Base-by-base conservation (phyloP, 306 rosid species). In the Comarum palustre region DNA sequence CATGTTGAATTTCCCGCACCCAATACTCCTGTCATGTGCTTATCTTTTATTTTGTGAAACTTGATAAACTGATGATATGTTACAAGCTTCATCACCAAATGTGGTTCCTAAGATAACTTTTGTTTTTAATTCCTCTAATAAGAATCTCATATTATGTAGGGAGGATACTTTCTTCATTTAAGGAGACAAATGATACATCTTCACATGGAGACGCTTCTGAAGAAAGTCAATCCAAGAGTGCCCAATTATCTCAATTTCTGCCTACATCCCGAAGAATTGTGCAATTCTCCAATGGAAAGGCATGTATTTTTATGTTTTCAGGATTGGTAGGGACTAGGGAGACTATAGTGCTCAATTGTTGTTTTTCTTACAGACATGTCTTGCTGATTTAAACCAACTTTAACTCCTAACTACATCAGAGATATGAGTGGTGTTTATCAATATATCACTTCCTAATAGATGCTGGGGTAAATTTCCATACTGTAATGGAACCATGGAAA, bases 221-320 rank as follows among this genome's bases (percentile, higher is more conserved):
- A 62, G 89, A 73, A 74, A 76, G 76, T 78, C 82, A 61, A 71
- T 73, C 85, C 55, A 78, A 79, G 79, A 88, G 75, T 73, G 74
- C 90, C 68, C 83, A 82, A 68, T 42, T 86, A 65, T 78, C 97
- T 69, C 97, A 95, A 29, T 95, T 95, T 89, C 86, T 95, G 22
- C 96, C 96, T 57, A 95, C 99, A 66, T 95, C 99, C 54, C 77
- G 92, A 42, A 86, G 99, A 29, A 95, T 95, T 77, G 99, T 91
- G 65, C 99, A 95, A 81, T 95, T 95, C 84, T 95, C 99, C 27
- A 88, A 95, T 87, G 99, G 97, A 80, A 90, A 86, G 96, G 99
- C 87, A 81, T 74, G 73, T 71, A 20, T 80, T 61, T 63, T 65
- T 39, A 34, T 62, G 45, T 39, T 38, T 48, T 64, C 31, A 64